Base-by-base conservation (phyloP, 805 yeast species). In the Pichia rugopelliculosa region DNA sequence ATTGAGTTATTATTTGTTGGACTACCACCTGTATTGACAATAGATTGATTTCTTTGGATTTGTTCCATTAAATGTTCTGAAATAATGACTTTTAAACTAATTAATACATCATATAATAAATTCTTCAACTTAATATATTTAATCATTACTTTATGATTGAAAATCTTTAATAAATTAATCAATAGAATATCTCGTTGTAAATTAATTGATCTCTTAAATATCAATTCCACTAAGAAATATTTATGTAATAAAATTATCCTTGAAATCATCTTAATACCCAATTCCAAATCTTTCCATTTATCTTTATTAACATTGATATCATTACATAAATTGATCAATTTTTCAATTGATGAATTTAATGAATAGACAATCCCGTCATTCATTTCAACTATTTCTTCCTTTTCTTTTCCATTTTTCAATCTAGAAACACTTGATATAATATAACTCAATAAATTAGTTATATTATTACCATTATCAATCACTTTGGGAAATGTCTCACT, bases 191-290 rank as follows among this genome's bases (percentile, higher is more conserved):
- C 76, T 39, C 73, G 66, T 44, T 72, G 66, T 24, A 63, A 59
- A 61, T 59, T 71, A 51, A 56, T 54, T 48, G 73, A 56, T 59
- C 74, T 61, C 42, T 70, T 72, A 44, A 68, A 50, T 1, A 79
- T 67, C n/a, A 74, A 59, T 7, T 70, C 66, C 17, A 75, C 75
- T 36, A 82, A 61, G 18, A 75, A 70, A 3, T 65, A 59, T 56
- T 77, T 77, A 59, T 81, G 86, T 42, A 81, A 75, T 41, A 79
- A 70, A n/a, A 81, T 63, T 15, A 81, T 75, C 48, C 80, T 68
- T 49, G 80, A 65, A 50, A 77, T 70, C 24, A 79, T 66, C 8
- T 76, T 70, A 6, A 80, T 68, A 0, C 78, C 53, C 10, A 42
- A 23, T 41, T 61, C 63, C 27, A 63, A 42, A 25, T 59, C 61